Conservation (phyloP, 495 filamentous ascomycete species). For the Aeminium ludgeri region DNA sequence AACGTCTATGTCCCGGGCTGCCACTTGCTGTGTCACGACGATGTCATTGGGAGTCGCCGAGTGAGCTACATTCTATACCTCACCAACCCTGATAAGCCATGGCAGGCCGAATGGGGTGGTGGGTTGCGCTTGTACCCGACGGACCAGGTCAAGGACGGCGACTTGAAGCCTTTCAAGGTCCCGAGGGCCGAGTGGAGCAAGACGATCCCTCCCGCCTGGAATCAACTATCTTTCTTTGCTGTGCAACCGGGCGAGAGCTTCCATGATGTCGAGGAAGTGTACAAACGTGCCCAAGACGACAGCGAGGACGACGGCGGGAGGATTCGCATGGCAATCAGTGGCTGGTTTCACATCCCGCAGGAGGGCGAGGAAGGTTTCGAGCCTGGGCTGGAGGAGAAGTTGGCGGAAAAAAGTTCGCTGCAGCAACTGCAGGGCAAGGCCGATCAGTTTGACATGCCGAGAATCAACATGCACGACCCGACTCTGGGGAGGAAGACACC, state of each 20-base stretch:
- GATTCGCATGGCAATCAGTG: conserved; percentile 90
- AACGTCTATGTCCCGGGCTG: conserved; percentile 95
- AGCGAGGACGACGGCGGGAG: conserved; percentile 49
- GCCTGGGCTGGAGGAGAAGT: conserved; percentile 69
- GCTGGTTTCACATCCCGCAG: conserved; percentile 99
- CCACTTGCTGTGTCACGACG: conserved; percentile 91
- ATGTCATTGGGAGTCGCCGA: conserved; percentile 86
- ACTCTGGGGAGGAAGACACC: conserved; percentile 27
- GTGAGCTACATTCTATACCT: conserved; percentile 96
- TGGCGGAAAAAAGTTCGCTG: conserved; percentile 74
- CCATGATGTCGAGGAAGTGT: conserved; percentile 97
- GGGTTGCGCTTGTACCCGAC: conserved; percentile 82
- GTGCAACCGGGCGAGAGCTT: conserved; percentile 95
- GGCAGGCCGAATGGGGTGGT: conserved; percentile 88
- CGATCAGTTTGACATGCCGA: conserved; percentile 70
- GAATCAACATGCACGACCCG: conserved; percentile 37
- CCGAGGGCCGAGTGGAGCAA: conserved; percentile 48
- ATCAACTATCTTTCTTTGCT: conserved; percentile 94
- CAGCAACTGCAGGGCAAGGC: conserved; percentile 82
- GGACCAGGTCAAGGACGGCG: conserved; percentile 40
- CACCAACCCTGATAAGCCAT: conserved; percentile 77
- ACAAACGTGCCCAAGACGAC: conserved; percentile 44
- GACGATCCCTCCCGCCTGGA: conserved; percentile 77
- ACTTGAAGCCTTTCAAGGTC: conserved; percentile 41
- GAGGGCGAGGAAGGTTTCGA: conserved; percentile 87